phyloP scores from a whole-genome alignment of 106 monocot genomes.

The Dioscorea dumetorum region DNA sequence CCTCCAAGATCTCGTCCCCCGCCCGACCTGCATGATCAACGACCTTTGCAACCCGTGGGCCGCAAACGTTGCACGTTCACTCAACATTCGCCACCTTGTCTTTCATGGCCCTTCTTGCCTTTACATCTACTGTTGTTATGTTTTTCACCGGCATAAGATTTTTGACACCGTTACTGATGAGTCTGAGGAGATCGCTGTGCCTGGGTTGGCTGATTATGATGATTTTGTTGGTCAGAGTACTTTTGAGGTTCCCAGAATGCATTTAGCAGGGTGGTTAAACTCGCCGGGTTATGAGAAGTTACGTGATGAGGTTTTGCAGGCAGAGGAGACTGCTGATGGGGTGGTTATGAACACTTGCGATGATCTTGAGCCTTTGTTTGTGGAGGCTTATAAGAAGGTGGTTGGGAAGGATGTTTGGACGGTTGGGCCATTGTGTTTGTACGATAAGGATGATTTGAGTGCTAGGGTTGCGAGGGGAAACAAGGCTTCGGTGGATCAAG shows the following conservation, averaged over 20 bases:
- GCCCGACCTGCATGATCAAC: constrained; percentile 32
- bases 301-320: neutral
- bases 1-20: constrained; percentile 2
- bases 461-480: constrained; percentile 25
- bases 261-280: constrained; percentile 7
- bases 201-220: constrained; percentile 21
- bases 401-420: constrained; percentile 42
- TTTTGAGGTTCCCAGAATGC: constrained; percentile 21
- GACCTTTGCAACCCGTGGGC: constrained; percentile 39
- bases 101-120: constrained; percentile 36
- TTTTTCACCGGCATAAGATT: constrained; percentile 1
- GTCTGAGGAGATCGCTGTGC: constrained; percentile 21
- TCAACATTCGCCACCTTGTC: constrained; percentile 28
- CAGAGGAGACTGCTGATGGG: constrained; percentile 31
- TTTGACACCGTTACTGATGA: constrained; percentile 13
- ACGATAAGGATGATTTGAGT: constrained; percentile 10
- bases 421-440: constrained; percentile 41
- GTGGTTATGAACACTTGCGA: constrained; percentile 51
- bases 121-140: constrained; percentile 13
- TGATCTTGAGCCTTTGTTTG: constrained; percentile 36
- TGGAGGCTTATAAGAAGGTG: constrained; percentile 24
- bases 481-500: constrained; percentile 21
- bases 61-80: constrained; percentile 7
- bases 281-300: constrained; percentile 1
- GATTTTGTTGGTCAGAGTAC: neutral